These are phyloP conservation scores for Mucor piriformis DNA, from an alignment of 371 early-diverging fungal genomes.

Conservation along the genomic window DNA sequence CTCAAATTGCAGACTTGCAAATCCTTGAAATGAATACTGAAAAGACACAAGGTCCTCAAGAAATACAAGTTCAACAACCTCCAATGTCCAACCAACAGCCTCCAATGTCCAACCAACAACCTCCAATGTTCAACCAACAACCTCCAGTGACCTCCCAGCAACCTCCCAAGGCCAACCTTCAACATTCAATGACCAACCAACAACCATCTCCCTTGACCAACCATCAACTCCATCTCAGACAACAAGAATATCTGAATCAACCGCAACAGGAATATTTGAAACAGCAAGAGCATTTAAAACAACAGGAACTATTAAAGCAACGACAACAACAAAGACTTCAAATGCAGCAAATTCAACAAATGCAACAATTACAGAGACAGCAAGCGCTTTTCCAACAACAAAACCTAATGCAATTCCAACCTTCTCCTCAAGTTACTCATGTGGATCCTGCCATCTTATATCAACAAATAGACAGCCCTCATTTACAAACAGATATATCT, in stretches of 20 bases:
- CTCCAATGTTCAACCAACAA: neutral
- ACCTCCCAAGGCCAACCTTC: too few species aligned
- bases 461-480: slow-evolving; percentile 5
- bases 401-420: neutral
- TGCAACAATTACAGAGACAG: neutral
- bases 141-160: neutral
- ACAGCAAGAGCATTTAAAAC: neutral
- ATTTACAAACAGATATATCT: neutral
- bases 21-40: slow-evolving; percentile 11
- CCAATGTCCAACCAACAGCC: neutral
- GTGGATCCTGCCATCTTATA: slow-evolving; percentile 15
- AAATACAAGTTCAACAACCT: neutral
- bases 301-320: neutral
- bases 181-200: too few species aligned
- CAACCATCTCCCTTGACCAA: too few species aligned
- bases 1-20: slow-evolving; percentile 9
- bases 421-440: neutral
- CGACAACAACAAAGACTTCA: slow-evolving; percentile 4
- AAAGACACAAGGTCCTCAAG: slow-evolving; percentile 1
- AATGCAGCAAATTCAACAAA: neutral
- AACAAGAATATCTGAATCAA: neutral
- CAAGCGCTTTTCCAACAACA: neutral
- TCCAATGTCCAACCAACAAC: neutral
- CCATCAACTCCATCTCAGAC: neutral
- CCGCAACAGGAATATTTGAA: neutral